These are phyloP conservation scores for Solanum hybrid DNA, from an alignment of 305 asterid genomes.

Conservation along the genomic window DNA sequence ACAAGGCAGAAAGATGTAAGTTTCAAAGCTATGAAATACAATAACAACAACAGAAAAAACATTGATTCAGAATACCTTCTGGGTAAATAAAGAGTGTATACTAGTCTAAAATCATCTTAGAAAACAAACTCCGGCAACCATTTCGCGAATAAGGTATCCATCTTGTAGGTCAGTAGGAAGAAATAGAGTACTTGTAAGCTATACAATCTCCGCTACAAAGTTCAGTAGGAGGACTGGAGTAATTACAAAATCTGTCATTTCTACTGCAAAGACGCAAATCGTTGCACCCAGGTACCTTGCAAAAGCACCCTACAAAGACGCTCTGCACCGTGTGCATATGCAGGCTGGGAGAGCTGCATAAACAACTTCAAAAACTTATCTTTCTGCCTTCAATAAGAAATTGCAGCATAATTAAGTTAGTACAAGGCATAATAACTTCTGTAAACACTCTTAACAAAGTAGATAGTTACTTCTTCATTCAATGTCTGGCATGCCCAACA, in stretches of 20 bases:
- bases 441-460: not conserved
- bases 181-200: not conserved
- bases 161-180: not conserved
- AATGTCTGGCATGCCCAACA: constrained; percentile 32
- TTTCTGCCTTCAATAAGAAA: not conserved
- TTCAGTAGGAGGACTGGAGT: not conserved
- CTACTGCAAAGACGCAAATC: not conserved
- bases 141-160: not conserved
- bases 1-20: not conserved
- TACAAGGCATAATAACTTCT: not conserved
- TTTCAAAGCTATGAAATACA: not conserved
- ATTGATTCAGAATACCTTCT: not conserved
- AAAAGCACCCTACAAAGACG: not conserved
- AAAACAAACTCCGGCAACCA: not conserved
- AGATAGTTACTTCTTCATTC: constrained; percentile 23
- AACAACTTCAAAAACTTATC: not conserved
- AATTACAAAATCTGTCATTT: not conserved
- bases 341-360: not conserved
- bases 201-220: not conserved
- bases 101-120: not conserved
- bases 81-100: not conserved
- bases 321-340: not conserved
- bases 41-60: not conserved
- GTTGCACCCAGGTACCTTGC: not conserved
- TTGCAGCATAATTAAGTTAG: not conserved